Evolutionary conservation across 139 green algal species (phyloP).

Genomic region (Penium margaritaceum): DNA sequence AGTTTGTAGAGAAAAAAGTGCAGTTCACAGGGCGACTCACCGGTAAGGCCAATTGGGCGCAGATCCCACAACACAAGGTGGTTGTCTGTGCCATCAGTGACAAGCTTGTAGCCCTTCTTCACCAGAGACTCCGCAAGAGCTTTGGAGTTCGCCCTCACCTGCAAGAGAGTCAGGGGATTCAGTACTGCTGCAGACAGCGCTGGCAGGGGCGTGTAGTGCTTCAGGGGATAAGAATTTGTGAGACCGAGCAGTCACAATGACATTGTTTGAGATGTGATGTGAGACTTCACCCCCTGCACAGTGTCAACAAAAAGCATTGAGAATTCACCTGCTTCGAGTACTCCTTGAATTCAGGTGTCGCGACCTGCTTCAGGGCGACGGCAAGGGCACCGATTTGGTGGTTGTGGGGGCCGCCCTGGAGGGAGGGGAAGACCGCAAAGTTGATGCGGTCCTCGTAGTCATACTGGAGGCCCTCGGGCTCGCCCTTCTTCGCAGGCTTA

Average conservation of each 20-base stretch:
- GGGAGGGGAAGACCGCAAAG: constrained; percentile 76
- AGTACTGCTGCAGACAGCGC: too few species aligned
- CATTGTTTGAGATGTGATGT: too few species aligned
- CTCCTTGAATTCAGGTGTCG: constrained; percentile 33
- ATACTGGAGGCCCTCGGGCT: constrained; percentile 22
- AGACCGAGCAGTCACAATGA: too few species aligned
- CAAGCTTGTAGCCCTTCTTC: constrained; percentile 71
- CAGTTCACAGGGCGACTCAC: too few species aligned
- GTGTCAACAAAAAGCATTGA: too few species aligned
- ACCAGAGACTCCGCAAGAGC: constrained; percentile 61
- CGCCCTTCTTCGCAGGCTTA: constrained; percentile 12
- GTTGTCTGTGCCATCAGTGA: constrained; percentile 79
- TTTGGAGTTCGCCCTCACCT: constrained; percentile 66
- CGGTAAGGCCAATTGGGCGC: constrained; percentile 66
- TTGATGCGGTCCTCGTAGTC: constrained; percentile 80
- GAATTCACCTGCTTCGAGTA: constrained; percentile 59
- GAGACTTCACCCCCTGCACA: too few species aligned
- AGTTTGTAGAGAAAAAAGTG: too few species aligned
- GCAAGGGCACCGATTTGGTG: constrained; percentile 78
- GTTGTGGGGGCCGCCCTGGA: constrained; percentile 84
- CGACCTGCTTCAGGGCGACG: constrained; percentile 67
- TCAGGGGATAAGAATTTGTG: too few species aligned
- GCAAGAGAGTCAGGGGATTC: constrained; percentile 3
- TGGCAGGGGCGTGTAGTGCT: too few species aligned
- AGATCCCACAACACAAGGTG: constrained; percentile 83